These are phyloP conservation scores for Galium porrigens DNA, from an alignment of 305 asterid species.

Conservation along the genomic window DNA sequence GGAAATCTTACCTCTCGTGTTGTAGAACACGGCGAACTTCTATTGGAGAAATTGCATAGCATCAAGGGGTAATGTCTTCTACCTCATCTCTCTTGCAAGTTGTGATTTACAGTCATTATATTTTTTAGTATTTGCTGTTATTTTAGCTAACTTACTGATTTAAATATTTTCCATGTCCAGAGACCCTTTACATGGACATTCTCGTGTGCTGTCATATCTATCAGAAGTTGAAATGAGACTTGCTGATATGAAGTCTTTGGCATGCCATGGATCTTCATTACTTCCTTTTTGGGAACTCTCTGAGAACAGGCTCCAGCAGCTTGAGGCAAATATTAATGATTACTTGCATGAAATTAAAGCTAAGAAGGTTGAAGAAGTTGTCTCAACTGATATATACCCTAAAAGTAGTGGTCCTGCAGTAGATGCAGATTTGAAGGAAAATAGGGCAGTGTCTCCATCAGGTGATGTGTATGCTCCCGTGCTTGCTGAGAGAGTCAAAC, in stretches of 20 bases:
- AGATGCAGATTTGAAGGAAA: slow-evolving; percentile 24
- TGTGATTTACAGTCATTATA: not conserved
- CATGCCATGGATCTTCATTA: slow-evolving; percentile 47
- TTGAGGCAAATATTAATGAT: slow-evolving; percentile 38
- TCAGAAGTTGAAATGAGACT: slow-evolving; percentile 65
- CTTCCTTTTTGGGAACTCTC: slow-evolving; percentile 80
- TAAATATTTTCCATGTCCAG: slow-evolving; percentile 29
- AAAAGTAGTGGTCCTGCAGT: slow-evolving; percentile 24
- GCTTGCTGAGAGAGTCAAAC: slow-evolving; percentile 12
- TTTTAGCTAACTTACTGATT: slow-evolving; percentile 12
- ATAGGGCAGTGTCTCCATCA: slow-evolving; percentile 16
- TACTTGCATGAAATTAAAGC: slow-evolving; percentile 20
- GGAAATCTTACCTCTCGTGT: slow-evolving; percentile 34
- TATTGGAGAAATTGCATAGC: slow-evolving; percentile 51
- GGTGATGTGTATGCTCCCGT: slow-evolving; percentile 22
- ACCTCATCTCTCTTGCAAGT: not conserved
- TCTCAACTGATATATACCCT: slow-evolving; percentile 21
- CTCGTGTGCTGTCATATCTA: slow-evolving; percentile 30
- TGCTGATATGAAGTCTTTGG: slow-evolving; percentile 58
- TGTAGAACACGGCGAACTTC: slow-evolving; percentile 38
- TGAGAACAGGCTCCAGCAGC: slow-evolving; percentile 42
- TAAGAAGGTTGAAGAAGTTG: slow-evolving; percentile 25
- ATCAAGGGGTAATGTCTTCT: slow-evolving; percentile 35
- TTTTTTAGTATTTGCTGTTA: not conserved
- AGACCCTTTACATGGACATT: slow-evolving; percentile 26